phyloP scores from a whole-genome alignment of 2,329 filamentous ascomycete genomes.

The Exophiala calicioides region DNA sequence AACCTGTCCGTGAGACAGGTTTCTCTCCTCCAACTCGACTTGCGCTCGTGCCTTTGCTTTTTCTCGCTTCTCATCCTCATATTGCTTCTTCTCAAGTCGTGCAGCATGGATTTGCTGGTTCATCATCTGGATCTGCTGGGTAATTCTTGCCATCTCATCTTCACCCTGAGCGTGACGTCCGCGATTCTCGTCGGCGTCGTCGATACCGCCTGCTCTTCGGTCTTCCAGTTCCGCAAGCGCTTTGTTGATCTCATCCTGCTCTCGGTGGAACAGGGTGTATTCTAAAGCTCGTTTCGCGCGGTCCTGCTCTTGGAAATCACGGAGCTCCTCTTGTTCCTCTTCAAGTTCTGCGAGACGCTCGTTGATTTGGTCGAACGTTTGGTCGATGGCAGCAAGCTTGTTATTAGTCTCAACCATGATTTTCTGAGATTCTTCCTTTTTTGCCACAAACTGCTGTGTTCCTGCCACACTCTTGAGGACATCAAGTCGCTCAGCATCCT shows the following conservation, averaged over 20 bases:
- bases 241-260: conserved; percentile 76
- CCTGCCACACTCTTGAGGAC: conserved; percentile 97
- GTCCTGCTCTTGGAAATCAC: conserved; percentile 93
- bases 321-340: conserved; percentile 94
- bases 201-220: conserved; percentile 75
- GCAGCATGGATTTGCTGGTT: conserved; percentile 82
- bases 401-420: conserved; percentile 97
- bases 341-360: conserved; percentile 86
- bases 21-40: conserved; percentile 80
- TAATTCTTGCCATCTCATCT: conserved; percentile 73
- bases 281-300: conserved; percentile 87
- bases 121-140: conserved; percentile 75
- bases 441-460: conserved; percentile 93
- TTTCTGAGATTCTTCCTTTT: conserved; percentile 86
- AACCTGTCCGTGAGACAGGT: conserved; percentile 78
- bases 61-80: conserved; percentile 87
- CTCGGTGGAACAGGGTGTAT: conserved; percentile 89
- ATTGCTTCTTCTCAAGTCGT: conserved; percentile 78
- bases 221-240: conserved; percentile 82
- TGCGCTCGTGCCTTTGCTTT: conserved; percentile 78
- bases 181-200: conserved; percentile 79
- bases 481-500: conserved; percentile 85
- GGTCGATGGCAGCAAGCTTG: conserved; percentile 92
- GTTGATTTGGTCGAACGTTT: conserved; percentile 86
- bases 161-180: conserved; percentile 76